Evolutionary conservation across 305 asterid genomes (phyloP).

Genomic region (Solanum chacoense): DNA sequence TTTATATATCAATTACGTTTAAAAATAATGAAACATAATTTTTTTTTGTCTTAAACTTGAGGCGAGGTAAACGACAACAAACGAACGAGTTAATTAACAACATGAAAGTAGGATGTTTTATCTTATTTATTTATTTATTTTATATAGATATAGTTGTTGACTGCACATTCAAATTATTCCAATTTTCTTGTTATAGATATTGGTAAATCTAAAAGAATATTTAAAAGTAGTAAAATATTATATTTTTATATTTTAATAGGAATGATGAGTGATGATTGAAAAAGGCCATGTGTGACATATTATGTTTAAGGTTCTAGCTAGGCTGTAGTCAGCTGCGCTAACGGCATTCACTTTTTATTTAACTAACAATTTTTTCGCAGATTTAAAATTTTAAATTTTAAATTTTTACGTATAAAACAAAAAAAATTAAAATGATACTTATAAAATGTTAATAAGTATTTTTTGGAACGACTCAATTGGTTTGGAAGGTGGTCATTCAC

Average conservation of each 20-base stretch:
- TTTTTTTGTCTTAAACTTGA: not conserved
- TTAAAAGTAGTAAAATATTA: not conserved
- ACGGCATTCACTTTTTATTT: not conserved
- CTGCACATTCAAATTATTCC: not conserved
- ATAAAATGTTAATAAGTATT: too few species aligned
- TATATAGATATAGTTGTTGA: not conserved
- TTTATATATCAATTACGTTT: not conserved
- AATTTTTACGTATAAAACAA: not conserved
- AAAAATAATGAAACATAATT: too few species aligned
- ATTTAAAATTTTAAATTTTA: not conserved
- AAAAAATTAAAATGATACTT: too few species aligned
- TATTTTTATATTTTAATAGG: not conserved
- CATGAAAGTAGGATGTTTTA: not conserved
- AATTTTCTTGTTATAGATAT: not conserved
- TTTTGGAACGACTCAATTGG: rapidly evolving
- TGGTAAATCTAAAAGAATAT: not conserved
- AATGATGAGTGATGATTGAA: not conserved
- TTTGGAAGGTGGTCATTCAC: too few species aligned
- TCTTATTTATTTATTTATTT: not conserved
- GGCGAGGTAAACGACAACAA: not conserved
- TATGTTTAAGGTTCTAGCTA: not conserved
- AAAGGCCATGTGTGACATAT: not conserved
- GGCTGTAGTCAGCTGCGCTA: not conserved
- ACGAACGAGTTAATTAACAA: not conserved
- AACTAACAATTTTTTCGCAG: not conserved